These are phyloP conservation scores for Agastache rugosa DNA, from an alignment of 257 asterid genomes.

Conservation along the genomic window DNA sequence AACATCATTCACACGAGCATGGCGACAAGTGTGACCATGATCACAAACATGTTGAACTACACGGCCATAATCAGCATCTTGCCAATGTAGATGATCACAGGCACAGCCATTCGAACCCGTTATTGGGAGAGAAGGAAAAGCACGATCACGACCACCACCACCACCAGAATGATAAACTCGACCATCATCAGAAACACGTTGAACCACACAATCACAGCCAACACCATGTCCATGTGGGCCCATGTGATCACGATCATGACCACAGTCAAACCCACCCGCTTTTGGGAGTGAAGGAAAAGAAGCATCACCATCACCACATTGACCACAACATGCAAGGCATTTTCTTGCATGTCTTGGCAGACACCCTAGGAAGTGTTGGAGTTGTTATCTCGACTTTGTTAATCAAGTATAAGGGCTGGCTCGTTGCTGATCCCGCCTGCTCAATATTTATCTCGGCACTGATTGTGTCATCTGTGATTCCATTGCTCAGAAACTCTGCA, in stretches of 20 bases:
- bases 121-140: conserved; percentile 40
- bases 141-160: conserved; percentile 53
- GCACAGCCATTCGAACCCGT: conserved; percentile 35
- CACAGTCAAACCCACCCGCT: conserved; percentile 38
- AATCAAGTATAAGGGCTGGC: conserved; percentile 95
- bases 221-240: conserved; percentile 27
- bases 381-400: conserved; percentile 89
- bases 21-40: conserved; percentile 33
- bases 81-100: too few relatives aligned
- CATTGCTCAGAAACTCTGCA: conserved; percentile 89
- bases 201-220: conserved; percentile 29
- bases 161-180: conserved; percentile 27
- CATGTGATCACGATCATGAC: conserved; percentile 12
- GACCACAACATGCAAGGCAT: conserved; percentile 99
- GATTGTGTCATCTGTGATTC: conserved; percentile 82
- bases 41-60: conserved; percentile 35
- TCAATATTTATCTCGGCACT: conserved; percentile 88
- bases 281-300: conserved; percentile 41
- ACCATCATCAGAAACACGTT: conserved; percentile 37
- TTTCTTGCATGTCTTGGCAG: conserved; percentile 95
- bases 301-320: conserved; percentile 73
- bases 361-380: conserved; percentile 96
- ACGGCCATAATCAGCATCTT: conserved; percentile 21
- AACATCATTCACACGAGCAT: conserved; percentile 46
- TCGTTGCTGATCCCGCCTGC: conserved; percentile 94